Percentiles rank a stretch among this genome's conserved stretches.
These are phyloP conservation scores for Schizophyllum commune DNA, from an alignment of 1,284 basidiomycete species.

Conservation along the genomic window DNA sequence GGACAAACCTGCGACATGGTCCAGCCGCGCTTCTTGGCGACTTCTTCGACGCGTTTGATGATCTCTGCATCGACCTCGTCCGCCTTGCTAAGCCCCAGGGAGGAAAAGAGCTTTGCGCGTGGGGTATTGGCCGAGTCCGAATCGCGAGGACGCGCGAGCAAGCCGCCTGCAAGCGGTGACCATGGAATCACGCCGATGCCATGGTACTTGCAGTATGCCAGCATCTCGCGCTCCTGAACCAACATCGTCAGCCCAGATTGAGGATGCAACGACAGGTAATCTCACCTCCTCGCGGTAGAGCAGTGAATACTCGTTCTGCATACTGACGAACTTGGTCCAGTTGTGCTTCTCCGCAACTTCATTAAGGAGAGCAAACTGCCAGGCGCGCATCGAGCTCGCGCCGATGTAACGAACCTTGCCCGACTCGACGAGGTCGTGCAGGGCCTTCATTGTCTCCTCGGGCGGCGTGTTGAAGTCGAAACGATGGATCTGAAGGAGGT, in stretches of 20 bases:
- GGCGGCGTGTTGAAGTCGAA: conserved; percentile 27
- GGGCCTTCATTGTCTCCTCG: conserved; percentile 38
- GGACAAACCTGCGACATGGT: conserved; percentile 19
- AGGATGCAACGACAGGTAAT: too few species aligned
- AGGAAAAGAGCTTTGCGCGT: background rate
- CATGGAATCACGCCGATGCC: conserved; percentile 17
- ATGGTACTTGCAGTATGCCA: conserved; percentile 14
- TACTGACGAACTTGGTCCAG: conserved; percentile 30
- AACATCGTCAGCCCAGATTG: background rate
- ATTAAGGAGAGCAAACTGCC: conserved; percentile 36
- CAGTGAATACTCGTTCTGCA: conserved; percentile 29
- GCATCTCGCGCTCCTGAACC: conserved; percentile 15
- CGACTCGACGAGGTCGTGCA: conserved; percentile 33
- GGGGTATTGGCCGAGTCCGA: conserved; percentile 23
- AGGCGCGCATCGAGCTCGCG: conserved; percentile 34
- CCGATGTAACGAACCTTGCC: conserved; percentile 41
- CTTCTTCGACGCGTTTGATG: conserved; percentile 21
- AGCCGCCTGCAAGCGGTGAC: conserved; percentile 11
- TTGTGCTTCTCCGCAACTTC: conserved; percentile 23
- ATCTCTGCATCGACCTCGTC: conserved; percentile 14
- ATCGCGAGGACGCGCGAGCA: conserved; percentile 10
- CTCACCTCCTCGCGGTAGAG: conserved; percentile 32
- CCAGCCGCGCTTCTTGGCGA: conserved; percentile 20
- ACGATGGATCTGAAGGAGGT: conserved; percentile 38
- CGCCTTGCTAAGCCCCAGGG: background rate